Evolutionary conservation across 2,329 filamentous ascomycete species (phyloP).

Genomic region (Ilyonectria sp.): DNA sequence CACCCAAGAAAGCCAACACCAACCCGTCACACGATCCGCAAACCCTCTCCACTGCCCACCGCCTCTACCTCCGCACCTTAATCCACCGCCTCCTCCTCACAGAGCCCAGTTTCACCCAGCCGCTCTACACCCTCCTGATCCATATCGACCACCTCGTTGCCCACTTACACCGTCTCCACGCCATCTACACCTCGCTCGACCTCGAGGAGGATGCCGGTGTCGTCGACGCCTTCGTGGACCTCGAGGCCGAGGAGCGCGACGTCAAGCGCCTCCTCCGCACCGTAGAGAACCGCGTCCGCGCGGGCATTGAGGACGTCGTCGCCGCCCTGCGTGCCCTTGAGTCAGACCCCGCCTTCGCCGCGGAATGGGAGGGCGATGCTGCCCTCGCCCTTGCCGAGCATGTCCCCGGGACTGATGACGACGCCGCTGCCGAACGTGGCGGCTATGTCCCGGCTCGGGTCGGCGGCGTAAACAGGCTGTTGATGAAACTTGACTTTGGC

Average conservation of each 20-base stretch:
- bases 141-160: slow-evolving; percentile 88
- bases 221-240: slow-evolving; percentile 80
- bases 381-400: slow-evolving; percentile 33
- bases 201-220: slow-evolving; percentile 87
- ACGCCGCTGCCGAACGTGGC: slow-evolving; percentile 51
- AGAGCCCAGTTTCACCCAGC: slow-evolving; percentile 73
- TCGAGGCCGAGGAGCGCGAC: slow-evolving; percentile 79
- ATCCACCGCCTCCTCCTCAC: slow-evolving; percentile 77
- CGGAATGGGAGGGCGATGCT: slow-evolving; percentile 58
- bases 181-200: slow-evolving; percentile 83
- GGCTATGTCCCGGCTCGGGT: slow-evolving; percentile 79
- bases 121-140: slow-evolving; percentile 76
- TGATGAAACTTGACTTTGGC: slow-evolving; percentile 91
- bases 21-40: slow-evolving; percentile 80
- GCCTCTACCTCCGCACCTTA: slow-evolving; percentile 80
- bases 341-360: slow-evolving; percentile 60
- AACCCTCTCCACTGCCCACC: slow-evolving; percentile 84
- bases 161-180: slow-evolving; percentile 81
- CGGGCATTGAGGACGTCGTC: slow-evolving; percentile 78
- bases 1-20: slow-evolving; percentile 37
- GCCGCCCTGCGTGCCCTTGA: slow-evolving; percentile 64
- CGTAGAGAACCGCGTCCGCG: slow-evolving; percentile 76
- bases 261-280: slow-evolving; percentile 75
- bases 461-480: slow-evolving; percentile 84
- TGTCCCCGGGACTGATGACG: slow-evolving; percentile 55